These are phyloP conservation scores for Mychonastes homosphaera DNA, from an alignment of 139 green algal species.

Conservation along the genomic window DNA sequence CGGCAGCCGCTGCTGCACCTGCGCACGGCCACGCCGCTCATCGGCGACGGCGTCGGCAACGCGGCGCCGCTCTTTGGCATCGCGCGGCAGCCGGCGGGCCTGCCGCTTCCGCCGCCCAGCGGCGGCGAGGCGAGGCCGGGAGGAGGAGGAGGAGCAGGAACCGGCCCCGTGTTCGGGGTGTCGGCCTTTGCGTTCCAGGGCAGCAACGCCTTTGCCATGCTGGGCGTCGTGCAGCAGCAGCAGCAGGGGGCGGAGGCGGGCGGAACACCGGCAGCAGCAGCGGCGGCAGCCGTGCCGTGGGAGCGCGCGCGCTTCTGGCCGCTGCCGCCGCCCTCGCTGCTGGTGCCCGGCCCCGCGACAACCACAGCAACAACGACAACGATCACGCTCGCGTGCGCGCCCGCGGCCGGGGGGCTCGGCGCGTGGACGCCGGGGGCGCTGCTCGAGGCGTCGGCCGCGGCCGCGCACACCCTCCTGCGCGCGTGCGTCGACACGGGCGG, in stretches of 20 bases:
- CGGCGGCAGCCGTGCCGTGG: not conserved
- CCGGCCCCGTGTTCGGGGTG: slow-evolving; percentile 26
- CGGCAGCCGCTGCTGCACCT: slow-evolving; percentile 50
- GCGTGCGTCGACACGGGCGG: too few relatives aligned
- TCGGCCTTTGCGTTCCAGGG: slow-evolving; percentile 64
- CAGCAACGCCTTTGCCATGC: slow-evolving; percentile 10
- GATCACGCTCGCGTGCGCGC: too few relatives aligned
- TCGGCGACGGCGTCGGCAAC: slow-evolving; percentile 4
- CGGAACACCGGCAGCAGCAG: not conserved
- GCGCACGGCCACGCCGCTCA: slow-evolving; percentile 39
- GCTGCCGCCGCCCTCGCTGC: slow-evolving; percentile 1
- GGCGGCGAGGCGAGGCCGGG: not conserved
- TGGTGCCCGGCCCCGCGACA: not conserved
- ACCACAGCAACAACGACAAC: too few relatives aligned
- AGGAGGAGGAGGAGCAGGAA: not conserved
- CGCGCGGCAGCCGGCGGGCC: slow-evolving; percentile 9
- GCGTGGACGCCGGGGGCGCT: too few relatives aligned
- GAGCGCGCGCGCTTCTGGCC: slow-evolving; percentile 5
- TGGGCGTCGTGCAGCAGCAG: slow-evolving; percentile 8
- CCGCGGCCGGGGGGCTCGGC: too few relatives aligned
- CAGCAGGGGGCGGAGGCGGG: not conserved
- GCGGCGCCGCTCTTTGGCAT: slow-evolving; percentile 2
- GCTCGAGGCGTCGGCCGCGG: too few relatives aligned
- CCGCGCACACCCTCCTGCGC: too few relatives aligned
- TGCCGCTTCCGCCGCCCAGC: not conserved